phyloP scores from a whole-genome alignment of 805 yeast species.

The Wickerhamiella sergipiensis region DNA sequence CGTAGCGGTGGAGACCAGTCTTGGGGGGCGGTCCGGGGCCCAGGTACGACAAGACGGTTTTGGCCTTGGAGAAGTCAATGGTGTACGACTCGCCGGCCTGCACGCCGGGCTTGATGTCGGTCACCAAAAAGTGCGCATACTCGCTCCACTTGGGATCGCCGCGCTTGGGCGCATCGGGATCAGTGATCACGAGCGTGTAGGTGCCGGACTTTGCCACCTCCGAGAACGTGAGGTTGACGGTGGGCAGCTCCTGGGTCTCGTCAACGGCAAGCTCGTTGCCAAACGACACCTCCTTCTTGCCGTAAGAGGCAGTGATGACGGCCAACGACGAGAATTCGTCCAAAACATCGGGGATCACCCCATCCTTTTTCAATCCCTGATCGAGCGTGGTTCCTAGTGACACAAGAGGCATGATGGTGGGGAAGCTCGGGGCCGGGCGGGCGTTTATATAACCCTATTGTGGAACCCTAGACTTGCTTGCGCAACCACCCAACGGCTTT shows the following conservation, averaged over 20 bases:
- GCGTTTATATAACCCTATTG: neutral
- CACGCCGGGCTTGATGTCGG: conserved; percentile 25
- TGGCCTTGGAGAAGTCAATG: conserved; percentile 27
- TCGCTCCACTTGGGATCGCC: conserved; percentile 81
- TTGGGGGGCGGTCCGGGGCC: conserved; percentile 89
- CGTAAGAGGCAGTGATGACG: conserved; percentile 47
- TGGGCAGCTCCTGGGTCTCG: conserved; percentile 57
- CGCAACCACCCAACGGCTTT: neutral
- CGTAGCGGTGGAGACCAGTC: conserved; percentile 81
- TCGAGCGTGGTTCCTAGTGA: conserved; percentile 22
- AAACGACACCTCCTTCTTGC: conserved; percentile 51
- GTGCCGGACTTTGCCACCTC: conserved; percentile 31
- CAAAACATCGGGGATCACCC: conserved; percentile 31
- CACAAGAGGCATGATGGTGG: conserved; percentile 18
- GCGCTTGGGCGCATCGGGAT: conserved; percentile 87
- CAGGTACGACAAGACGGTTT: conserved; percentile 39
- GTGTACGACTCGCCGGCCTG: conserved; percentile 18
- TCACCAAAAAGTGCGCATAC: conserved; percentile 57
- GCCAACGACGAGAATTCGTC: conserved; percentile 21
- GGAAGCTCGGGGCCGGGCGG: neutral
- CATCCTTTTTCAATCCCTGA: conserved; percentile 30
- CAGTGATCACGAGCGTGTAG: conserved; percentile 70
- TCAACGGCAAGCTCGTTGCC: conserved; percentile 59
- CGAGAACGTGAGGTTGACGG: conserved; percentile 48
- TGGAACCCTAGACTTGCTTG: neutral